Evolutionary conservation across 1,284 basidiomycete species (phyloP).

Genomic region (Naganishia sp.): DNA sequence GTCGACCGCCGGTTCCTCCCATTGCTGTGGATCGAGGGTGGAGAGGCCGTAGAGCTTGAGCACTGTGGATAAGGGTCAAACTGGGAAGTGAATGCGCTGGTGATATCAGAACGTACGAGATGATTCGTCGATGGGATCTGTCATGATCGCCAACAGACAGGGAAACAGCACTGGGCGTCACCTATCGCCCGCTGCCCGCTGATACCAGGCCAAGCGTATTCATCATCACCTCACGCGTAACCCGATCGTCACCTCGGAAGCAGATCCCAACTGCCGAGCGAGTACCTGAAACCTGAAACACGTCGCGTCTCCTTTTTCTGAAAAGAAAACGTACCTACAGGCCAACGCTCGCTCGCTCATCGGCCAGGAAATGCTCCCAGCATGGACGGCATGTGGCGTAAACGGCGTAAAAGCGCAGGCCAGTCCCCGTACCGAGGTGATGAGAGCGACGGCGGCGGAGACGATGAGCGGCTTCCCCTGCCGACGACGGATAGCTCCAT

Average conservation of each 20-base stretch:
- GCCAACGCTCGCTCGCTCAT: no score
- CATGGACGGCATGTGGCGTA: conserved; percentile 23
- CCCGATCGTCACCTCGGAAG: conserved; percentile 3
- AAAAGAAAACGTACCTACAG: no score
- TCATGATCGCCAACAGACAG: background rate
- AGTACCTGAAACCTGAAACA: conserved; percentile 8
- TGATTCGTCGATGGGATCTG: conserved; percentile 25
- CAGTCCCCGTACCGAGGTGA: background rate
- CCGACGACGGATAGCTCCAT: conserved; percentile 18
- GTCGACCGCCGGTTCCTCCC: conserved; percentile 54
- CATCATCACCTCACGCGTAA: conserved; percentile 5
- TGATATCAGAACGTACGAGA: background rate
- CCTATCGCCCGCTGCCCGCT: no score
- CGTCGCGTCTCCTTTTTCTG: no score
- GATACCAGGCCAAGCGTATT: background rate
- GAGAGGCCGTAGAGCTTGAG: conserved; percentile 54
- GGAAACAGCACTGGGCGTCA: background rate
- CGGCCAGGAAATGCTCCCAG: background rate
- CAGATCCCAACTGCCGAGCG: background rate
- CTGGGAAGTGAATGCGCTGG: background rate
- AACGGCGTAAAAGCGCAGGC: conserved; percentile 17
- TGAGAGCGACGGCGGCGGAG: background rate
- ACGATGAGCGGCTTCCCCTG: conserved; percentile 4
- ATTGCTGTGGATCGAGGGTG: conserved; percentile 47
- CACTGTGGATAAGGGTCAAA: conserved; percentile 38